Base-by-base conservation (phyloP, 2,329 filamentous ascomycete species). In the Epichloe amarillans region DNA sequence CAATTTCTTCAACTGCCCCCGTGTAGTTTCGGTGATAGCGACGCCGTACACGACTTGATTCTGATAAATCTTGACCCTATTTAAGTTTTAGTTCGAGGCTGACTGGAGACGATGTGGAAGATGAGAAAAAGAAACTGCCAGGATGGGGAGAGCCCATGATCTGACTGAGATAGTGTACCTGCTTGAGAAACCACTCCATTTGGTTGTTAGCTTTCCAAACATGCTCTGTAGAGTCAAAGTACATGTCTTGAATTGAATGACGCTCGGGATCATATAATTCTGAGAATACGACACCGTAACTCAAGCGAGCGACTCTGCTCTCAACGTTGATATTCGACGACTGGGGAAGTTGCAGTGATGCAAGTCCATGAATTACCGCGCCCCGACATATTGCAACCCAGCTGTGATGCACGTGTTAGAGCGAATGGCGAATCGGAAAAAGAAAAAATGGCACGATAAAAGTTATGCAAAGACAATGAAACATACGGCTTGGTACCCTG, bases 361-460 rank as follows among this genome's bases (percentile, higher is more conserved):
- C 49, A 1, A 65, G 49, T 0, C 62, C 64, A 0, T 58, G 56
- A 0, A 63, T 46, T 4, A 64, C 64, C 1, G 66, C 66, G 2
- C 66, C 65, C 0, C 64, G 61, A 19, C 62, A 65, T 4, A 68
- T 61, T 0, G 66, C 66, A 0, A 61, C 64, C 66, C 66, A 69
- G 0, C 66, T 67, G 17, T 2, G 3, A 33, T 23, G 19, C 1
- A 1, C 3, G 15, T 35, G 23, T 53, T 11, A 54, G 44, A 44
- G 1, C 3, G 19, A 26, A 23, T 23, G 12, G 15, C 3, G 2
- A 15, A 14, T 30, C 26, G 21, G 11, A 23, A 41, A 15, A 21
- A 11, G 0, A 26, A n/a, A 4, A 26, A 26, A 10, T 1, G 17
- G 42, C 15, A 12, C 7, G 17, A 41, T 3, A 5, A 2, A 46